These are phyloP conservation scores for Camellia oleifera DNA, from an alignment of 179 eudicot species.

Conservation along the genomic window DNA sequence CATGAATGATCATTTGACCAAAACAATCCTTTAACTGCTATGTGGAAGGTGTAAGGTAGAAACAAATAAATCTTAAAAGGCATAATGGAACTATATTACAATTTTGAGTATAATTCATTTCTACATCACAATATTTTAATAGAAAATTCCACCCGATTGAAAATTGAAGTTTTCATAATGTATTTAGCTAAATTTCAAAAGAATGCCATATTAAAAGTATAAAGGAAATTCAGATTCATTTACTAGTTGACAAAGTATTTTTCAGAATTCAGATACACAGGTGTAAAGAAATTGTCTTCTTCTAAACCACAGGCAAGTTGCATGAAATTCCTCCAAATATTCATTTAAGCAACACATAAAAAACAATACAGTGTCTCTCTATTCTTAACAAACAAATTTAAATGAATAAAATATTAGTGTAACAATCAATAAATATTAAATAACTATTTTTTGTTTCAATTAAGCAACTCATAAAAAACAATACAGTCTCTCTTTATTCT, in stretches of 20 bases:
- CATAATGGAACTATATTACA: not conserved
- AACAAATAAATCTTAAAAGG: not conserved
- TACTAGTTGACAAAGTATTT: not conserved
- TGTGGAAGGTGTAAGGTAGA: constrained; percentile 3
- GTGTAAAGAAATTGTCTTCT: not conserved
- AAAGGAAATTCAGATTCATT: not conserved
- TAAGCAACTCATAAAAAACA: not conserved
- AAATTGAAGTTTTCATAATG: not conserved
- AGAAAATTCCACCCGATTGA: not conserved
- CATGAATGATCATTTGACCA: not conserved
- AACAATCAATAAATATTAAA: not conserved
- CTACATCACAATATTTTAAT: not conserved
- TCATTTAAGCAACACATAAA: not conserved
- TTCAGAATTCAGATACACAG: not conserved
- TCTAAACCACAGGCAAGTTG: not conserved
- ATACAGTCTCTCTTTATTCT: not conserved
- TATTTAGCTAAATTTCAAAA: not conserved
- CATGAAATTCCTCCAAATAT: constrained; percentile 1
- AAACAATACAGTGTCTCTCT: not conserved
- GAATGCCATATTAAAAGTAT: not conserved
- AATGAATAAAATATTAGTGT: not conserved
- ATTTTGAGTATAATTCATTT: not conserved
- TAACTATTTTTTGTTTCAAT: not conserved
- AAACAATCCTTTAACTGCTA: not conserved
- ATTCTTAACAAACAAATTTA: not conserved